Evolutionary conservation across 208 protist genomes (phyloP), one percentile per base, ranked within the genome.

Genomic region (Trypanosoma congolense): DNA sequence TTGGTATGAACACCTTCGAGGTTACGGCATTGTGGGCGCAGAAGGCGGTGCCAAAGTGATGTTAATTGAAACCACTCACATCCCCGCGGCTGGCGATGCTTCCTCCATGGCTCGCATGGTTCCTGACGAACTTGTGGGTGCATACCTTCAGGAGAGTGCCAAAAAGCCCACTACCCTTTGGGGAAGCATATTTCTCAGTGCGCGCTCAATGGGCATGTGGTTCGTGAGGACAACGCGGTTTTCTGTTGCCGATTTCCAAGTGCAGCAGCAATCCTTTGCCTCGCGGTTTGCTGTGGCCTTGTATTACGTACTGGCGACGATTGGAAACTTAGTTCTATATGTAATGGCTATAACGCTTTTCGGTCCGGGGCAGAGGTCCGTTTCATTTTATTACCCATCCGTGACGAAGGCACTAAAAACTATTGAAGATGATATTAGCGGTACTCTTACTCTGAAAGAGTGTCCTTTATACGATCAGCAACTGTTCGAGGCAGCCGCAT

Each of bases 311-410:
- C 21, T 40, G 28, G 61, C 35, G 24, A 41, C 33, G 30, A 16
- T 78, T 9, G 78, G 84, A 43, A 70, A 75, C 36, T 1, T 65
- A 9, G 45, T 88, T 9, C 64, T 77, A 4, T 85, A 75, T 59
- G 0, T 77, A 30, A 83, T 90, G 68, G 80, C 81, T 4, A 71
- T 87, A 3, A 56, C 84, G 26, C 65, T 92, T 2, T 92, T 92
- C 65, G 85, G 85, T 0, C 77, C 75, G 14, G 60, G 64, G 25
- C 80, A 87, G 31, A 49, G 75, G 6, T 56, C 70, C 3, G 70
- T 84, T 31, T 46, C 63, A 26, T 46, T 83, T n/a, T 50, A 64
- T 10, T 70, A 67, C 1, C 60, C 73, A 19, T 45, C 71, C 14
- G 56, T 65, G 14, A 64, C 68, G 18, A 55, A 68, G 33, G 63